Base-by-base conservation (phyloP, 106 monocot genomes). In the Dioscorea zingiberensis region DNA sequence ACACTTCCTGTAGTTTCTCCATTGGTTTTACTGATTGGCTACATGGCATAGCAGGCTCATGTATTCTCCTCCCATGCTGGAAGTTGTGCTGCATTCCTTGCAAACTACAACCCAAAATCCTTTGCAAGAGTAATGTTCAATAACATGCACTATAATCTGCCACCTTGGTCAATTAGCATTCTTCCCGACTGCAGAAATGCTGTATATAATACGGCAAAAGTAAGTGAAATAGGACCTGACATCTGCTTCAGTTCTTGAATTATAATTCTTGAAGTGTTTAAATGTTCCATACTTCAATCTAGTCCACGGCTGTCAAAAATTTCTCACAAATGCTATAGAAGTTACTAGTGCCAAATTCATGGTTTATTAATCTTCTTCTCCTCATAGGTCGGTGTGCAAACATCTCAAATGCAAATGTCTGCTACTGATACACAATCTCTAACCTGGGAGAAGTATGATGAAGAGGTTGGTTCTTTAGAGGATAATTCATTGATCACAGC, bases 91-190 rank as follows among this genome's bases (percentile, higher is more conserved):
- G 91, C 91, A 75, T 97, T 97, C 72, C 83, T 97, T 23, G 71
- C 91, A 54, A 97, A 97, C 58, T 91, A 83, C 65, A 86, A 88
- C 48, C 48, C 78, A 23, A 83, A 88, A 58, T 78, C 88, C 6
- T 73, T 64, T 64, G 80, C 86, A 47, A 84, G 61, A 68, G 88
- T 97, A 23, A 55, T 92, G 67, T 92, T 97, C 71, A 97, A 97
- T 64, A 89, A 86, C 67, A 73, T 78, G 77, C 92, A 97, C 48
- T 97, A 92, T 62, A 85, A 71, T 60, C 67, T 97, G 47, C 92
- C 97, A 58, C 88, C 97, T 65, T 97, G 97, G 92, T 97, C 97
- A 14, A 89, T 84, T 55, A 97, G 92, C 81, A 84, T 97, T 67
- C 88, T 97, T 80, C 92, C 97, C 48, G 95, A 97, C 64, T 97